A percentile compares a stretch with the other conserved stretches of the same genome.
These are phyloP conservation scores for Lactarius hengduanensis DNA, from an alignment of 768 basidiomycete genomes.

Conservation along the genomic window DNA sequence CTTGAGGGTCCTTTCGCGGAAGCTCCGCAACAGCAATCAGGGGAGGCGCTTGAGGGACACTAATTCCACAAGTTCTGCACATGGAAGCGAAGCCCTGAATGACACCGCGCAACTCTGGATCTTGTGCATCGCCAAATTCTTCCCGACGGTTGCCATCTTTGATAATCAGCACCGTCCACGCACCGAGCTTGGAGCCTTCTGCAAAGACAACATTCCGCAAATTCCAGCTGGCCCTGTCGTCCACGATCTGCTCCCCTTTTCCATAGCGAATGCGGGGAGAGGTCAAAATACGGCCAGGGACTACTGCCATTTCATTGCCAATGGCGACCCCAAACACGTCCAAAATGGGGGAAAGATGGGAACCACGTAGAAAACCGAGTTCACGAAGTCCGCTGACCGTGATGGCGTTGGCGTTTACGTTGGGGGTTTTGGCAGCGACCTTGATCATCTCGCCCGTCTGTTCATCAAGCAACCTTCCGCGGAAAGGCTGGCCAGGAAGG, in stretches of 20 bases:
- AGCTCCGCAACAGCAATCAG: slow-evolving; percentile 43
- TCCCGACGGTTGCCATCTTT: slow-evolving; percentile 53
- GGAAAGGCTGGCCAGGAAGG: slow-evolving; percentile 41
- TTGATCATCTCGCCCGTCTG: slow-evolving; percentile 53
- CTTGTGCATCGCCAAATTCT: slow-evolving; percentile 56
- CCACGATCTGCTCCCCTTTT: slow-evolving; percentile 36
- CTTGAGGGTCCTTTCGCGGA: slow-evolving; percentile 49
- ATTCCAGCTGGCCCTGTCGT: slow-evolving; percentile 54
- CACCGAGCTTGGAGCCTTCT: slow-evolving; percentile 51
- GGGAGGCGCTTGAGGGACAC: slow-evolving; percentile 41
- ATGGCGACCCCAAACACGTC: slow-evolving; percentile 46
- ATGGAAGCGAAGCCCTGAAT: slow-evolving; percentile 57
- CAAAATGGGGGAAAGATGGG: slow-evolving; percentile 36
- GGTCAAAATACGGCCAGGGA: slow-evolving; percentile 52
- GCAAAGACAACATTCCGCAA: slow-evolving; percentile 60
- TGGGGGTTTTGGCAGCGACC: slow-evolving; percentile 49
- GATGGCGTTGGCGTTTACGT: slow-evolving; percentile 48
- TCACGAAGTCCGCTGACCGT: slow-evolving; percentile 42
- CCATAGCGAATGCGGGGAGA: slow-evolving; percentile 45
- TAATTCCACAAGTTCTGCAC: slow-evolving; percentile 66
- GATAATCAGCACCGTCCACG: slow-evolving; percentile 71
- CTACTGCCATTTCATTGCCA: slow-evolving; percentile 51
- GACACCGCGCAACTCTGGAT: slow-evolving; percentile 49
- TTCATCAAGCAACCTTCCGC: slow-evolving; percentile 55
- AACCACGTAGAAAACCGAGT: slow-evolving; percentile 41